Percentiles rank a stretch among this genome's conserved stretches.
phyloP scores from a whole-genome alignment of 78 protist genomes.

The Dictyostelium brefeldianum region DNA sequence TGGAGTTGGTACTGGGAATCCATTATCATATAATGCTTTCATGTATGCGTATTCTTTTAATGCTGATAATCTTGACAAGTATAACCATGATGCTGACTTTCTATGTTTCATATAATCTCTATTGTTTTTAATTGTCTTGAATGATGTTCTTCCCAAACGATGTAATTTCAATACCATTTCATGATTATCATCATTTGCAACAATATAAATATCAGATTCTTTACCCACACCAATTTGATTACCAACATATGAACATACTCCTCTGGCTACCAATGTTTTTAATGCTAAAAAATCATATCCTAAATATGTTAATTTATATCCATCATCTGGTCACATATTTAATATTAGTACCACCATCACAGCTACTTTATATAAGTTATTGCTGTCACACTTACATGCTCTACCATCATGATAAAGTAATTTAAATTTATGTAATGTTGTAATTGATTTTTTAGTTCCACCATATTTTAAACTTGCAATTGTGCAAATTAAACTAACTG shows the following conservation, averaged over 20 bases:
- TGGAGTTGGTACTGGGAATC: conserved; percentile 98
- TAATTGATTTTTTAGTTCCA: conserved; percentile 84
- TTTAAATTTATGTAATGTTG: conserved; percentile 83
- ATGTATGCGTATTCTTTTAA: conserved; percentile 98
- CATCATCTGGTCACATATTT: too few relatives aligned
- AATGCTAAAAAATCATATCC: conserved; percentile 99
- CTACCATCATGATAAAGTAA: conserved; percentile 91
- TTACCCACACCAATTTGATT: conserved; percentile 99
- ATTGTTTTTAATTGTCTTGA: conserved; percentile 94
- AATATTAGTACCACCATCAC: too few relatives aligned
- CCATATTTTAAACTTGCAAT: conserved; percentile 91
- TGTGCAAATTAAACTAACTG: conserved; percentile 87
- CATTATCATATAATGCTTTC: conserved; percentile 94
- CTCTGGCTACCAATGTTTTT: conserved; percentile 90
- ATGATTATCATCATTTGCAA: conserved; percentile 69
- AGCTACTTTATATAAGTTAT: neutral
- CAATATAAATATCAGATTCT: conserved; percentile 95
- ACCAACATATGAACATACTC: conserved; percentile 89
- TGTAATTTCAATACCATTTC: conserved; percentile 82
- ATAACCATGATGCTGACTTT: conserved; percentile 94
- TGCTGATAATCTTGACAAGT: conserved; percentile 97
- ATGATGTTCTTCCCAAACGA: conserved; percentile 98
- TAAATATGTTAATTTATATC: conserved; percentile 95
- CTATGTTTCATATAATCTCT: conserved; percentile 95
- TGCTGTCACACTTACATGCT: conserved; percentile 65